phyloP scores from a whole-genome alignment of 2,329 filamentous ascomycete genomes.

The Colletotrichum falcatum region DNA sequence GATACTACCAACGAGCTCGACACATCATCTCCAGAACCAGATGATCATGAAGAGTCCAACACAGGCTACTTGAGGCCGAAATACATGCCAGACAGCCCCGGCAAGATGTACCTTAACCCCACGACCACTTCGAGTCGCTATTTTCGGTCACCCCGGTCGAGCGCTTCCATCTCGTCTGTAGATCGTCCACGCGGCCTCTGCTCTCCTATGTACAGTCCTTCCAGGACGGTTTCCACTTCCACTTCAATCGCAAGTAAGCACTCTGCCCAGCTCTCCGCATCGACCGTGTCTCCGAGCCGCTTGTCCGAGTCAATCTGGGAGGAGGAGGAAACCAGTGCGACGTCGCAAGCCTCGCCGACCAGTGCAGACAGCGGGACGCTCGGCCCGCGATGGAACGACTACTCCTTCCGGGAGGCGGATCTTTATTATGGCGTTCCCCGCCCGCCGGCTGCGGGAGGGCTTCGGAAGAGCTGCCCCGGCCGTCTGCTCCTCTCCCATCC shows the following conservation, averaged over 20 bases:
- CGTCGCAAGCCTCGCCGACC: slow-evolving; percentile 11
- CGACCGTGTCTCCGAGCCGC: slow-evolving; percentile 12
- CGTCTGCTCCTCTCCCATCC: slow-evolving; percentile 6
- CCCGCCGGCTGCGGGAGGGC: slow-evolving; percentile 4
- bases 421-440: slow-evolving; percentile 47
- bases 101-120: slow-evolving; percentile 13
- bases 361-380: slow-evolving; percentile 32
- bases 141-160: slow-evolving; percentile 36
- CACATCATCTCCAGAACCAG: slow-evolving; percentile 8
- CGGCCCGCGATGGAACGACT: slow-evolving; percentile 48
- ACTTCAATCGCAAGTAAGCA: slow-evolving; percentile 16
- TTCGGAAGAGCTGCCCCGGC: slow-evolving; percentile 18
- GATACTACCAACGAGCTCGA: slow-evolving; percentile 4
- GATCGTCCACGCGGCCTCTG: slow-evolving; percentile 19
- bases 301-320: slow-evolving; percentile 27
- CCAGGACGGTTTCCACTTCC: slow-evolving; percentile 4
- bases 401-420: slow-evolving; percentile 53
- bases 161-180: slow-evolving; percentile 23
- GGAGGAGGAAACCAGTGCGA: not conserved
- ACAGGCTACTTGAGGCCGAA: slow-evolving; percentile 21
- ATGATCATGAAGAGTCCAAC: slow-evolving; percentile 11
- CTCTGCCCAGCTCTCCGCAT: slow-evolving; percentile 11
- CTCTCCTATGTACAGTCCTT: slow-evolving; percentile 17
- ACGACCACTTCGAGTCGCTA: slow-evolving; percentile 29
- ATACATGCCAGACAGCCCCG: slow-evolving; percentile 28